phyloP scores from a whole-genome alignment of 2,329 filamentous ascomycete species.

The Fusarium sarcochroum region DNA sequence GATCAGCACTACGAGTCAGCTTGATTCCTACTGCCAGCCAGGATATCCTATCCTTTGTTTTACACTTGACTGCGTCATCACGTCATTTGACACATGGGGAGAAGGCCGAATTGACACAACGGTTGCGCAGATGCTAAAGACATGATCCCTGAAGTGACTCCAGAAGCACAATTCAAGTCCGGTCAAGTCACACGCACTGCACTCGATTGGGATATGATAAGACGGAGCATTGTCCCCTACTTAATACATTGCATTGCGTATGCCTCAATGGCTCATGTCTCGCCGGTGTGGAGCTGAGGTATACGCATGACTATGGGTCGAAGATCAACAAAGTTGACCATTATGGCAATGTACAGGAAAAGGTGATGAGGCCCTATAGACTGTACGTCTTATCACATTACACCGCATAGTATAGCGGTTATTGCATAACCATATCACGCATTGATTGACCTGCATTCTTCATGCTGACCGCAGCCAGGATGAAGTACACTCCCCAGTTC shows the following conservation, averaged over 20 bases:
- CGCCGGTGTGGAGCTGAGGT: slow-evolving; percentile 28
- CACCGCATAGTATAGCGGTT: slow-evolving; percentile 21
- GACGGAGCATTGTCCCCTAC: neutral
- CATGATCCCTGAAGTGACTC: slow-evolving; percentile 26
- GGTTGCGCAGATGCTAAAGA: slow-evolving; percentile 7
- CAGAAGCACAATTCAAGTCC: neutral
- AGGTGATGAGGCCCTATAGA: slow-evolving; percentile 39
- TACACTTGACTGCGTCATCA: slow-evolving; percentile 7
- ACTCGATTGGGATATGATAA: slow-evolving; percentile 2
- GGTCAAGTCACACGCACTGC: neutral
- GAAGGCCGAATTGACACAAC: neutral
- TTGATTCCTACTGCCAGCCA: slow-evolving; percentile 6
- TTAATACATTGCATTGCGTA: neutral
- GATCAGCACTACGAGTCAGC: slow-evolving; percentile 8
- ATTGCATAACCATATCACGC: slow-evolving; percentile 11
- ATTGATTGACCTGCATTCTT: slow-evolving; percentile 4
- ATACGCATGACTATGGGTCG: slow-evolving; percentile 8
- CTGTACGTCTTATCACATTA: slow-evolving; percentile 42
- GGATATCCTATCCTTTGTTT: slow-evolving; percentile 25
- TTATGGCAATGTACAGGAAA: slow-evolving; percentile 11
- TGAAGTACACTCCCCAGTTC: slow-evolving; percentile 8
- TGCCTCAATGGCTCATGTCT: slow-evolving; percentile 3
- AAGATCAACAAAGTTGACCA: slow-evolving; percentile 8
- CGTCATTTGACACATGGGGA: slow-evolving; percentile 28
- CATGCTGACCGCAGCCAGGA: neutral